Evolutionary conservation across 139 green algal genomes (phyloP).

Genomic region (Micractinium conductrix): DNA sequence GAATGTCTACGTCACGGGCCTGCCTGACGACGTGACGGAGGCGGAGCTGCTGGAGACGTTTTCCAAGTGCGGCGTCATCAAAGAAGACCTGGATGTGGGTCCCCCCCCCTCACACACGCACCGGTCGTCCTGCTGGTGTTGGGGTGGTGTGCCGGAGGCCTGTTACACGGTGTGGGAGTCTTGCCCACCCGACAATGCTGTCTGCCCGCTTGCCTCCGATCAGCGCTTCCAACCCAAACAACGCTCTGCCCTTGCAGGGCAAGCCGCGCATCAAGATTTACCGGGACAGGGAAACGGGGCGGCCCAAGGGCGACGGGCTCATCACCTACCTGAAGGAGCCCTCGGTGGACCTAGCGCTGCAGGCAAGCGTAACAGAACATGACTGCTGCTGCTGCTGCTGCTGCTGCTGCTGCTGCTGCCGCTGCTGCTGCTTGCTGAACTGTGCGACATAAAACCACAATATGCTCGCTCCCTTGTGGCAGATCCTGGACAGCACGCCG

Average conservation of each 20-base stretch:
- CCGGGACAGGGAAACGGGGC: constrained; percentile 68
- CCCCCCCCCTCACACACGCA: too few relatives aligned
- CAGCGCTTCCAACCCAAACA: too few relatives aligned
- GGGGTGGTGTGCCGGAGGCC: too few relatives aligned
- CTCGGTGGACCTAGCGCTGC: constrained; percentile 79
- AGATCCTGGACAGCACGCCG: constrained; percentile 16
- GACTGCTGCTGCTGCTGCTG: too few relatives aligned
- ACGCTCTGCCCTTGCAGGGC: constrained; percentile 47
- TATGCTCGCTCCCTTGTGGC: neutral
- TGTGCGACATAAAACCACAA: too few relatives aligned
- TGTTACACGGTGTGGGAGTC: too few relatives aligned
- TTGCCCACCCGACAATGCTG: too few relatives aligned
- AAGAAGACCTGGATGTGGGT: constrained; percentile 57
- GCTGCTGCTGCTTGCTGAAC: too few relatives aligned
- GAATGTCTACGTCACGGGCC: constrained; percentile 85
- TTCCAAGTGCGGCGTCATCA: constrained; percentile 83
- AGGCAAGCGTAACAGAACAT: constrained; percentile 53
- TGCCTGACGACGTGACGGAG: constrained; percentile 86
- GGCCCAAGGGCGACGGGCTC: constrained; percentile 90
- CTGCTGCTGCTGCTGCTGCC: too few relatives aligned
- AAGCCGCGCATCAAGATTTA: constrained; percentile 83
- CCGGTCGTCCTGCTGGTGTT: neutral
- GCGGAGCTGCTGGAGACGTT: constrained; percentile 83
- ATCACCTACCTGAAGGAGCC: constrained; percentile 91
- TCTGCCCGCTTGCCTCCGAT: too few relatives aligned